phyloP scores from a whole-genome alignment of 331 rosid genomes.

The Prunus yedoensis region DNA sequence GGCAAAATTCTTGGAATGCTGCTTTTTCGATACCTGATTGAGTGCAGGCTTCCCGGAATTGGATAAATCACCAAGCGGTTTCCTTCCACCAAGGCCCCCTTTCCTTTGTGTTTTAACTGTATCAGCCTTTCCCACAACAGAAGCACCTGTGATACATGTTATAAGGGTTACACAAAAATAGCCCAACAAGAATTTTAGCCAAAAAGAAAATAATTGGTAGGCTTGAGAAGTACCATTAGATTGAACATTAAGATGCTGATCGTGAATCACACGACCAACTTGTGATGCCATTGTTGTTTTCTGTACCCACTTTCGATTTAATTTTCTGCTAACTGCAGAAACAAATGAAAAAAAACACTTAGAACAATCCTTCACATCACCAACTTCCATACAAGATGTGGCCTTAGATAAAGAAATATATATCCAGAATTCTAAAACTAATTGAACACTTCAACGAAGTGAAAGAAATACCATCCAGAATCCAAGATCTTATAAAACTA shows the following conservation, averaged over 20 bases:
- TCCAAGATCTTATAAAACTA: too few species aligned
- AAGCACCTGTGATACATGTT: slow-evolving; percentile 33
- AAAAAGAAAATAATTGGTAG: neutral
- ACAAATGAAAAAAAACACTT: neutral
- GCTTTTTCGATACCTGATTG: too few species aligned
- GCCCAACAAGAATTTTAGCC: neutral
- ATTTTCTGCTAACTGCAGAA: slow-evolving; percentile 10
- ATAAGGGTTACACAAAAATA: neutral
- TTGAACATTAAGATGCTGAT: slow-evolving; percentile 39
- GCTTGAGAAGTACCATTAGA: slow-evolving; percentile 34
- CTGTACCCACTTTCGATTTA: slow-evolving; percentile 4
- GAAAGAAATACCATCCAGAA: too few species aligned
- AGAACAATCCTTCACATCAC: too few species aligned
- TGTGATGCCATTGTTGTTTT: slow-evolving; percentile 47
- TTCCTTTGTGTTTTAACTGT: slow-evolving; percentile 32
- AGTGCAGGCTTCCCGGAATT: slow-evolving; percentile 48
- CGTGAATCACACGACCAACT: slow-evolving; percentile 40
- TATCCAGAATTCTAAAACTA: too few species aligned
- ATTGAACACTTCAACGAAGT: too few species aligned
- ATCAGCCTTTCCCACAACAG: slow-evolving; percentile 42
- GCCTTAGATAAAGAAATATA: too few species aligned
- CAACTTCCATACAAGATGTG: too few species aligned
- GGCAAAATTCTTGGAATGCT: neutral
- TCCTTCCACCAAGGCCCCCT: slow-evolving; percentile 55
- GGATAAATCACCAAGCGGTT: slow-evolving; percentile 73